Conservation (phyloP, 768 basidiomycete species). For the Terana coerulea region DNA sequence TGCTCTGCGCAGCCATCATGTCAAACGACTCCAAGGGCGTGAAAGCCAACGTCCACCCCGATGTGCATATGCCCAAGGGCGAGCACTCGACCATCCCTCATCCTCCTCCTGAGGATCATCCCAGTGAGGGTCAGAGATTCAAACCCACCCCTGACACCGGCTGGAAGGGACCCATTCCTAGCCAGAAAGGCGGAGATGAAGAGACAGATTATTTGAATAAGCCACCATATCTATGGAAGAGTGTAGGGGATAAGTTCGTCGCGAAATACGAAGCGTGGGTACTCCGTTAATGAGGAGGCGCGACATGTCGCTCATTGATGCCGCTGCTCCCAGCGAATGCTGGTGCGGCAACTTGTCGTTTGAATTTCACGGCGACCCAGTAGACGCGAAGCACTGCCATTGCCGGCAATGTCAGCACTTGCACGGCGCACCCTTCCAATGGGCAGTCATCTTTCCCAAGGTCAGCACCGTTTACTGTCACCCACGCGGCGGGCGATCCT, state of each 20-base stretch:
- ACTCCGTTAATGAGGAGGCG: too few species aligned
- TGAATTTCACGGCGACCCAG: conserved; percentile 28
- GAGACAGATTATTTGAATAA: conserved; percentile 28
- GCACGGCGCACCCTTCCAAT: conserved; percentile 32
- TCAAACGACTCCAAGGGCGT: conserved; percentile 2
- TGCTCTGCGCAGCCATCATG: too few species aligned
- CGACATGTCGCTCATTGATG: too few species aligned
- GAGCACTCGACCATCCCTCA: conserved; percentile 19
- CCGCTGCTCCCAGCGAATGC: conserved; percentile 21
- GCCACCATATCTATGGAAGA: conserved; percentile 28
- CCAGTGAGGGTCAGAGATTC: background rate
- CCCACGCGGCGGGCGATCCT: too few species aligned
- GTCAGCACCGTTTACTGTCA: conserved; percentile 3
- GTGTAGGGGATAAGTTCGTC: conserved; percentile 20
- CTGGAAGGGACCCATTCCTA: conserved; percentile 23
- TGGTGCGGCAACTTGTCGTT: conserved; percentile 31
- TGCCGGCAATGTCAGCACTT: conserved; percentile 29
- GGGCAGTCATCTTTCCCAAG: conserved; percentile 34
- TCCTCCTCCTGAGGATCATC: conserved; percentile 23
- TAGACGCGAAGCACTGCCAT: conserved; percentile 33
- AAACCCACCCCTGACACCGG: conserved; percentile 24
- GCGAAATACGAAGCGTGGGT: conserved; percentile 23
- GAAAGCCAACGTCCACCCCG: conserved; percentile 19
- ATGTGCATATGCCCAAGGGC: conserved; percentile 10
- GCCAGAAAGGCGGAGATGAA: conserved; percentile 20